Evolutionary conservation across 345 rosid genomes (phyloP).

Genomic region (Rhodamnia argentea): DNA sequence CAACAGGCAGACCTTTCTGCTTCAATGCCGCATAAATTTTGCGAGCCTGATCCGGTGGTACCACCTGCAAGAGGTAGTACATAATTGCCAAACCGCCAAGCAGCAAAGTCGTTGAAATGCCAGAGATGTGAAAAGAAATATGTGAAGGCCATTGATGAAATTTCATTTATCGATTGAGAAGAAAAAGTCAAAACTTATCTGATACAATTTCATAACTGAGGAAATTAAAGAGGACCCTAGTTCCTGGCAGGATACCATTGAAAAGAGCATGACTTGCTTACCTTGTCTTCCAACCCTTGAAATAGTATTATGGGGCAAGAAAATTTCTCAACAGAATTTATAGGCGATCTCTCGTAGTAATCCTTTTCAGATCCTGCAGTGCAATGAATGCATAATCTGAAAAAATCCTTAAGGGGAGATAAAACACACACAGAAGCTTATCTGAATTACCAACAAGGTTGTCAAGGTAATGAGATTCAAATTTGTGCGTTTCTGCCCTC

Average conservation of each 20-base stretch:
- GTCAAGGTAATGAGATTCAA: constrained; percentile 80
- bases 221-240: neutral
- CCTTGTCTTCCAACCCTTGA: constrained; percentile 97
- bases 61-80: constrained; percentile 43
- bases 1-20: constrained; percentile 84
- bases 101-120: neutral
- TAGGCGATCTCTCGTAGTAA: constrained; percentile 72
- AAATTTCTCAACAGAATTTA: constrained; percentile 72
- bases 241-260: neutral
- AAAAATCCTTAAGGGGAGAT: neutral
- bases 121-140: neutral
- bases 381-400: neutral
- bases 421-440: neutral
- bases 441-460: constrained; percentile 75
- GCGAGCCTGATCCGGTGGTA: constrained; percentile 85
- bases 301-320: constrained; percentile 93
- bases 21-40: constrained; percentile 71
- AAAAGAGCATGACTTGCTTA: constrained; percentile 1
- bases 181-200: neutral
- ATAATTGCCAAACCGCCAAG: neutral
- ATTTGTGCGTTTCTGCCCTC: constrained; percentile 80
- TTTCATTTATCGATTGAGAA: neutral
- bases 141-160: neutral
- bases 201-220: neutral
- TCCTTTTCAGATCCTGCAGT: constrained; percentile 62